A percentile compares a stretch with the other conserved stretches of the same genome.
phyloP scores from a whole-genome alignment of 345 rosid genomes.

The Fremontodendron californicum region DNA sequence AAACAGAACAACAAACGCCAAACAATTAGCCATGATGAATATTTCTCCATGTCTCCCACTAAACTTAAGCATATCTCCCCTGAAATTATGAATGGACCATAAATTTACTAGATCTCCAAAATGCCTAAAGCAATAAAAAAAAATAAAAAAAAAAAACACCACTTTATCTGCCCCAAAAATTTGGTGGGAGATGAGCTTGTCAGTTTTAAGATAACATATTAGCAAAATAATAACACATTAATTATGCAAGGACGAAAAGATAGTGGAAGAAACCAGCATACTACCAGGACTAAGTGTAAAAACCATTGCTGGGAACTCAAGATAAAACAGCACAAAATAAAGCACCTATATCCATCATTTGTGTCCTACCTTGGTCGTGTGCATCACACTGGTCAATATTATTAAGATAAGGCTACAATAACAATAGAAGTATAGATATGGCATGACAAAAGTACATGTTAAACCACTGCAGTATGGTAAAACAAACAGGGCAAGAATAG shows the following conservation, averaged over 20 bases:
- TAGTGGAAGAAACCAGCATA: background rate
- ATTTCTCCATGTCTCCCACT: background rate
- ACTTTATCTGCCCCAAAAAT: background rate
- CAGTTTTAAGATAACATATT: background rate
- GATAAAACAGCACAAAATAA: background rate
- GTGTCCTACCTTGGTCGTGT: background rate
- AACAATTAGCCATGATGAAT: background rate
- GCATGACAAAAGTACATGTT: background rate
- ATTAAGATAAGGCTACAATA: background rate
- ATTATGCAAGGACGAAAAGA: background rate
- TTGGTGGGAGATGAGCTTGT: background rate
- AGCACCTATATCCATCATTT: background rate
- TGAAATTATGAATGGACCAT: background rate
- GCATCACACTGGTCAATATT: background rate
- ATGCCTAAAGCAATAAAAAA: background rate
- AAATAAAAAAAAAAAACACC: background rate
- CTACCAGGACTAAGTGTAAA: background rate
- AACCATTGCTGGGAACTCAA: background rate
- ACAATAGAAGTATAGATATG: background rate
- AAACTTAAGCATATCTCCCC: background rate
- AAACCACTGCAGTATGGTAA: background rate
- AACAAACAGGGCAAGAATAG: slow-evolving; percentile 1
- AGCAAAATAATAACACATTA: background rate
- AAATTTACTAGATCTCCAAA: background rate
- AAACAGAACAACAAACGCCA: background rate